Evolutionary conservation across 164 flowering plant species (phyloP).

Genomic region (Dillenia turbinata): DNA sequence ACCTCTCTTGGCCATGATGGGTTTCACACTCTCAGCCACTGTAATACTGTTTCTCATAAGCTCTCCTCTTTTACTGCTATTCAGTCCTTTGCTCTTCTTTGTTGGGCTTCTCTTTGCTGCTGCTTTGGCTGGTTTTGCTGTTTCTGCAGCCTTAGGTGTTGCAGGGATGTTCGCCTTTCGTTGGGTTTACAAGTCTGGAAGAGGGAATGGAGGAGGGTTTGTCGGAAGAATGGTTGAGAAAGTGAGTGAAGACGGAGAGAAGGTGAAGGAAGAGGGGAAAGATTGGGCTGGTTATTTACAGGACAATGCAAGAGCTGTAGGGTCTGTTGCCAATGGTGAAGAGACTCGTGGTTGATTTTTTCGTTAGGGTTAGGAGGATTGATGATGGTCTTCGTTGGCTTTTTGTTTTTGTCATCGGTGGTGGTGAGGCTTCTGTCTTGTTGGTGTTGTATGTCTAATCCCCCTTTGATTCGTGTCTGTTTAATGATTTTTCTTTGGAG

Average conservation of each 20-base stretch:
- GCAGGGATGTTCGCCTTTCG: slow-evolving; percentile 20
- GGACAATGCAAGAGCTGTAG: background rate
- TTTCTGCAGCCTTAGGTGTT: slow-evolving; percentile 13
- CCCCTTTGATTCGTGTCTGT: too few species aligned
- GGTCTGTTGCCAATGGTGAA: too few species aligned
- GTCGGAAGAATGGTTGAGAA: background rate
- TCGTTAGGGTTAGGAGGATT: too few species aligned
- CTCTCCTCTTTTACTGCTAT: slow-evolving; percentile 25
- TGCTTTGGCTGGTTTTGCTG: slow-evolving; percentile 18
- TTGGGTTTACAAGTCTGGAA: slow-evolving; percentile 7
- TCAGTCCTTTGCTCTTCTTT: slow-evolving; percentile 24
- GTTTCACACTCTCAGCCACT: slow-evolving; percentile 18
- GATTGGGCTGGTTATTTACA: slow-evolving; percentile 13
- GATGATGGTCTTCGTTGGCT: too few species aligned
- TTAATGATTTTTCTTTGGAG: too few species aligned
- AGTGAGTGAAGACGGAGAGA: background rate
- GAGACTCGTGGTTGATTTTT: too few species aligned
- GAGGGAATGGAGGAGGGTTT: background rate
- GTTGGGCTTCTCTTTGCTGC: slow-evolving; percentile 8
- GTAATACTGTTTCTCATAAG: slow-evolving; percentile 17
- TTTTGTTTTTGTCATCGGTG: too few species aligned
- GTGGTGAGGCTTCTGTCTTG: too few species aligned
- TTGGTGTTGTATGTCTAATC: too few species aligned
- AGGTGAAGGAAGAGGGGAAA: slow-evolving; percentile 8
- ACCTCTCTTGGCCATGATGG: slow-evolving; percentile 22